A percentile compares a stretch with the other conserved stretches of the same genome.
phyloP scores from a whole-genome alignment of 768 basidiomycete genomes.

The Macrolepiota albuminosa region DNA sequence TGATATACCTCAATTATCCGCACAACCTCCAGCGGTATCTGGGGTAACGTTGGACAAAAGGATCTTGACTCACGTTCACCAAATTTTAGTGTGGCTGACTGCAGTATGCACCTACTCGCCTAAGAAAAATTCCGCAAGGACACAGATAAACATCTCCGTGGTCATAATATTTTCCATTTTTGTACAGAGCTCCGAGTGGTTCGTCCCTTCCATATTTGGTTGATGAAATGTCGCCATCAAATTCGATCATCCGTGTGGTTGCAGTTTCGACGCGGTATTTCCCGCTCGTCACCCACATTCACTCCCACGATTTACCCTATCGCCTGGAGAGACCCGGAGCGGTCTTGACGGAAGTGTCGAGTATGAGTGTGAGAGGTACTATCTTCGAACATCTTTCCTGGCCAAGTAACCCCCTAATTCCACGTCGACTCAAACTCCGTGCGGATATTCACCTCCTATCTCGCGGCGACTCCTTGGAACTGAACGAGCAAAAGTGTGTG shows the following conservation, averaged over 20 bases:
- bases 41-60: not conserved
- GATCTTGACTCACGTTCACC: not conserved
- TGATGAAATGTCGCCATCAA: constrained; percentile 2
- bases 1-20: not conserved
- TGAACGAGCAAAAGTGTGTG: not conserved
- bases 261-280: not conserved
- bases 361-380: not conserved
- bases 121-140: not conserved
- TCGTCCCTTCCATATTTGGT: not conserved
- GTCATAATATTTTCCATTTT: not conserved
- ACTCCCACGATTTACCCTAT: not conserved
- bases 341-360: not conserved
- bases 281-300: not conserved
- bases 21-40: not conserved
- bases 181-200: not conserved
- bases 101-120: not conserved
- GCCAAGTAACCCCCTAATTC: not conserved
- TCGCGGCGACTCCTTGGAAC: not conserved
- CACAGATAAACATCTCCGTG: not conserved
- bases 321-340: not conserved
- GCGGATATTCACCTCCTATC: not conserved
- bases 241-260: not conserved
- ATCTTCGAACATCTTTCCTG: not conserved
- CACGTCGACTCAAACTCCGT: not conserved
- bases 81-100: not conserved